Conservation (phyloP, 1,284 basidiomycete genomes). For the Sanghuangporus baumii region DNA sequence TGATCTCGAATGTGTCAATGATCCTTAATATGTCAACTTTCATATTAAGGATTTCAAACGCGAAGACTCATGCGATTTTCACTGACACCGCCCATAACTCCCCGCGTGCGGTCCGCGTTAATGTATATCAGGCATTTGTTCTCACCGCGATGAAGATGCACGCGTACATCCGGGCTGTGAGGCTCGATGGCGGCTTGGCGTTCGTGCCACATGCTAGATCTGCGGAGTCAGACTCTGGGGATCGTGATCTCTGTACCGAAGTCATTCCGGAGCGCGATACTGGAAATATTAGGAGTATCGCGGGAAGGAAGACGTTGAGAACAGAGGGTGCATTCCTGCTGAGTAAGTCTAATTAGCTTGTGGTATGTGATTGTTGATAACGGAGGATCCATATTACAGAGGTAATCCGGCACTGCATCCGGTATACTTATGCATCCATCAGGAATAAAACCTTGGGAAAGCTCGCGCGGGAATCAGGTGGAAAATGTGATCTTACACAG, state of each 20-base stretch:
- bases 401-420: conserved; percentile 53
- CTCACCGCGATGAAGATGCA: conserved; percentile 87
- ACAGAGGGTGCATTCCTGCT: neutral
- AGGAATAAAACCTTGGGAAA: conserved; percentile 42
- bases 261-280: neutral
- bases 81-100: conserved; percentile 74
- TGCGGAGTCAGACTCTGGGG: neutral
- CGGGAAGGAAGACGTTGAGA: neutral
- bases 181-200: conserved; percentile 37
- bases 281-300: neutral
- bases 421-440: conserved; percentile 49
- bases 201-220: conserved; percentile 46
- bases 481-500: conserved; percentile 40
- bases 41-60: conserved; percentile 51
- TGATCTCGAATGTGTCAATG: neutral
- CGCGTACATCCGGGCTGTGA: conserved; percentile 68
- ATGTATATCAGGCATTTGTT: conserved; percentile 86
- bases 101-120: conserved; percentile 58
- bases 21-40: neutral
- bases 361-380: neutral
- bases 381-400: conserved; percentile 30
- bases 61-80: conserved; percentile 69
- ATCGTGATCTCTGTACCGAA: neutral
- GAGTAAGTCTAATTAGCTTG: neutral
- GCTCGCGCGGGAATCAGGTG: conserved; percentile 35